Evolutionary conservation across 1,284 basidiomycete species (phyloP), one percentile per base, ranked within the genome.

Genomic region (Golubevia sp.): DNA sequence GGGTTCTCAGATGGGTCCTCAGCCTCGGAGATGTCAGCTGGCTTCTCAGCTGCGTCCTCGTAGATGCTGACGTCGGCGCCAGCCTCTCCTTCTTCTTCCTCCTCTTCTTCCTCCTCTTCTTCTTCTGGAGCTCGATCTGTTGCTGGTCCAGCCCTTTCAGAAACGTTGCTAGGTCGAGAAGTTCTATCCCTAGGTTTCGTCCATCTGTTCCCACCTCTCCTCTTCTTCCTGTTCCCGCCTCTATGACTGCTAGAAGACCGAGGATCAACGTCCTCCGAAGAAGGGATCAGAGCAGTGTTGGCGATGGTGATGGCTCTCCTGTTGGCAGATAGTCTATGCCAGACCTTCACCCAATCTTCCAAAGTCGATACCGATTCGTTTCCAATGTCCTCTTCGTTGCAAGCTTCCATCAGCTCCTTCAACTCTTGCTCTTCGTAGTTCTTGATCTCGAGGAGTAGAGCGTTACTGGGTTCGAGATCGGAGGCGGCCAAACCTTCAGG

Each of bases 1-100:
- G n/a, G n/a, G n/a, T n/a, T n/a, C n/a, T n/a, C n/a, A n/a, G 63
- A 51, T 13, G 67, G 64, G 0, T 5, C 5, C 8, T 59, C 27
- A 18, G 48, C 58, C 48, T 53, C 27, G 13, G 50, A 49, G 21
- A 7, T 4, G 23, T 26, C 54, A 6, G 4, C n/a, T 7, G n/a
- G 18, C 18, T 18, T 38, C n/a, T 55, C 23, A 6, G 6, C 54
- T 55, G 5, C 23, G 5, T 18, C 5, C 34, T 55, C 56, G 34
- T 49, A 4, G 15, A 51, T 11, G 5, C 44, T 51, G 21, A 38
- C 21, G n/a, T 38, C 57, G 26, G 11, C n/a, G 11, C n/a, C 48
- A 26, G 21, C 53, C 2, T 30, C 18, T 11, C 23, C 55, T 18
- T 25, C 55, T n/a, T n/a, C 56, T 2, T 4, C 25, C 21, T 18